Evolutionary conservation across 805 yeast genomes (phyloP).

Genomic region (Millerago galiae): DNA sequence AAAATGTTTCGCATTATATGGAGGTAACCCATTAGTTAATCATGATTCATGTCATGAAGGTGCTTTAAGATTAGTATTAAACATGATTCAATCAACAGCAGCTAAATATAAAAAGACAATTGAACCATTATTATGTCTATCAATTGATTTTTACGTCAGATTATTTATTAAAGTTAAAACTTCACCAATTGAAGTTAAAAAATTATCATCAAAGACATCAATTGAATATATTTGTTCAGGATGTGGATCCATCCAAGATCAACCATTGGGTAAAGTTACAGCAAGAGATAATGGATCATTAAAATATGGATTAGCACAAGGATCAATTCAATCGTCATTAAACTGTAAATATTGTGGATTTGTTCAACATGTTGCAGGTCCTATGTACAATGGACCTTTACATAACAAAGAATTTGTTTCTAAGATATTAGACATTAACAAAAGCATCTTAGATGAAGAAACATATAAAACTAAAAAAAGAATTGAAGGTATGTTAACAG

Average conservation of each 20-base stretch:
- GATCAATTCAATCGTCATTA: conserved; percentile 41
- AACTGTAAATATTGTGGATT: conserved; percentile 66
- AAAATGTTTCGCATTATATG: conserved; percentile 90
- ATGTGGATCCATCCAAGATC: conserved; percentile 68
- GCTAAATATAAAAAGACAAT: conserved; percentile 84
- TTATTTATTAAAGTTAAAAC: conserved; percentile 72
- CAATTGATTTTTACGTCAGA: conserved; percentile 91
- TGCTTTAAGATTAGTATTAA: conserved; percentile 78
- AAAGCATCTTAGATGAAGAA: conserved; percentile 39
- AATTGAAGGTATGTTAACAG: conserved; percentile 86
- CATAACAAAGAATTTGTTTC: conserved; percentile 67
- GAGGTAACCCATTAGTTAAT: conserved; percentile 72
- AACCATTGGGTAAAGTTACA: conserved; percentile 63
- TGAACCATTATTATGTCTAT: conserved; percentile 78
- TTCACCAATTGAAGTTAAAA: conserved; percentile 77
- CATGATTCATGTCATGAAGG: conserved; percentile 89
- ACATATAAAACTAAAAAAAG: conserved; percentile 76
- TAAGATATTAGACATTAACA: conserved; percentile 51
- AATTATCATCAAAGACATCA: conserved; percentile 71
- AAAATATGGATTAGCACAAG: conserved; percentile 60
- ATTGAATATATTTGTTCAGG: conserved; percentile 79
- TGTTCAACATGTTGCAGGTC: conserved; percentile 80
- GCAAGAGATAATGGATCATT: conserved; percentile 34
- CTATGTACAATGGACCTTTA: conserved; percentile 87
- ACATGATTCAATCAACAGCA: conserved; percentile 72